phyloP scores from a whole-genome alignment of 768 basidiomycete species.

The Naganishia randhawae region DNA sequence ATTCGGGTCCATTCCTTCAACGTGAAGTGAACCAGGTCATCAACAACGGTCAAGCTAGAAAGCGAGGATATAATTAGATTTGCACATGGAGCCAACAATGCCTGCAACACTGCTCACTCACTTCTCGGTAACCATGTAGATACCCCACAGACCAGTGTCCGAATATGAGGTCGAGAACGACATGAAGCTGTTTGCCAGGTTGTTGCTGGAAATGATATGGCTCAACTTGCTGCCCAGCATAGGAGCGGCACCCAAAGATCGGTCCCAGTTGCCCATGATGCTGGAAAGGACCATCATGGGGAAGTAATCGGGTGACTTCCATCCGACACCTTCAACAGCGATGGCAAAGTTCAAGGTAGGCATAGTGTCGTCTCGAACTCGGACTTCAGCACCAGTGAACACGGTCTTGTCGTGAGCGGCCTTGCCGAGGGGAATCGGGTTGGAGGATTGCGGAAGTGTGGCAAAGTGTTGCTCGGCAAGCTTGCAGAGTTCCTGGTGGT shows the following conservation, averaged over 20 bases:
- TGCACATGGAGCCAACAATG: not conserved
- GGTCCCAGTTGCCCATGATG: conserved; percentile 99
- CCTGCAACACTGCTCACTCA: conserved; percentile 32
- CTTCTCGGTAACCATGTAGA: conserved; percentile 95
- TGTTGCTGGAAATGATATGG: conserved; percentile 82
- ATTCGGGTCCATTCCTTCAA: conserved; percentile 93
- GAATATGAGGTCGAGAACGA: conserved; percentile 98
- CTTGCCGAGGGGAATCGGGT: conserved; percentile 83
- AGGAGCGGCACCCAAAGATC: conserved; percentile 83
- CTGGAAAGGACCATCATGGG: conserved; percentile 98
- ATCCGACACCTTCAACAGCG: conserved; percentile 94
- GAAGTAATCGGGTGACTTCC: conserved; percentile 98
- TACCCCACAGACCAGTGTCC: conserved; percentile 98
- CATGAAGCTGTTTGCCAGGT: conserved; percentile 99
- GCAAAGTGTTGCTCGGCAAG: conserved; percentile 93
- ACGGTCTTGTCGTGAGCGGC: conserved; percentile 68
- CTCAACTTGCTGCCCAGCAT: conserved; percentile 86
- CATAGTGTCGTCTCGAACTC: conserved; percentile 86
- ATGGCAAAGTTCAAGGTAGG: conserved; percentile 89
- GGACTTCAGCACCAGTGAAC: conserved; percentile 92
- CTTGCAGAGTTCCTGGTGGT: conserved; percentile 85
- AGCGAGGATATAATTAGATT: not conserved
- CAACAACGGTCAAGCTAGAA: conserved; percentile 68
- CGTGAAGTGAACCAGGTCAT: conserved; percentile 90
- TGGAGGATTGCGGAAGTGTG: conserved; percentile 75